Evolutionary conservation across 139 green algal species (phyloP).

Genomic region (Dunaliella sp.): DNA sequence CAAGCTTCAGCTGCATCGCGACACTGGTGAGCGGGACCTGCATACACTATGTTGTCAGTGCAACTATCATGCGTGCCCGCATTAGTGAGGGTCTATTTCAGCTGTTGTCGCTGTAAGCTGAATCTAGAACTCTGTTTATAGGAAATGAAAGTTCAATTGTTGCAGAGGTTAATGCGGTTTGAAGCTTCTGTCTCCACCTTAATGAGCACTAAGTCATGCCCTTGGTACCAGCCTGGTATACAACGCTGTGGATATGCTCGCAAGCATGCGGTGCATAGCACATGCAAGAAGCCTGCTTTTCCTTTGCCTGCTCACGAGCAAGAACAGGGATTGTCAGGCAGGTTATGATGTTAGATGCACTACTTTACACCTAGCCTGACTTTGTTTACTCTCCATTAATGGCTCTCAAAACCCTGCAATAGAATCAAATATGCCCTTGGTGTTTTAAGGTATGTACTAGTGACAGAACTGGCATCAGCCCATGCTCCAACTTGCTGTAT

Average conservation of each 20-base stretch:
- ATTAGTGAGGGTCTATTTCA: neutral
- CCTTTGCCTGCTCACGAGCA: neutral
- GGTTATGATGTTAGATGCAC: neutral
- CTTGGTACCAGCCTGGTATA: neutral
- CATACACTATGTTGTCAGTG: neutral
- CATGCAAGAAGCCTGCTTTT: too few relatives aligned
- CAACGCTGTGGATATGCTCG: neutral
- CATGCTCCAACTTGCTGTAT: neutral
- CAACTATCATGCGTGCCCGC: neutral
- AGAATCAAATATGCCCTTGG: neutral
- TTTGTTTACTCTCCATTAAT: neutral
- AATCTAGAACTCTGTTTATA: neutral
- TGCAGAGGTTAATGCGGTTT: neutral
- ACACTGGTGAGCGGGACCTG: conserved; percentile 19
- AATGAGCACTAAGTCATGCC: neutral
- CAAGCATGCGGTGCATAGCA: neutral
- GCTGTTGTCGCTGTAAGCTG: neutral
- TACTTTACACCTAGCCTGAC: neutral
- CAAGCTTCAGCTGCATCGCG: conserved; percentile 25
- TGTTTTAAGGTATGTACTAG: neutral
- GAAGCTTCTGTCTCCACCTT: neutral
- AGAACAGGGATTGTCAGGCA: neutral
- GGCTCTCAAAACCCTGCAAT: neutral
- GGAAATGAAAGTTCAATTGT: neutral
- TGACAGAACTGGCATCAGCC: neutral